Percentiles rank a stretch among this genome's conserved stretches.
These are phyloP conservation scores for Catunica adiposa DNA, from an alignment of 2,329 filamentous ascomycete species.

Conservation along the genomic window DNA sequence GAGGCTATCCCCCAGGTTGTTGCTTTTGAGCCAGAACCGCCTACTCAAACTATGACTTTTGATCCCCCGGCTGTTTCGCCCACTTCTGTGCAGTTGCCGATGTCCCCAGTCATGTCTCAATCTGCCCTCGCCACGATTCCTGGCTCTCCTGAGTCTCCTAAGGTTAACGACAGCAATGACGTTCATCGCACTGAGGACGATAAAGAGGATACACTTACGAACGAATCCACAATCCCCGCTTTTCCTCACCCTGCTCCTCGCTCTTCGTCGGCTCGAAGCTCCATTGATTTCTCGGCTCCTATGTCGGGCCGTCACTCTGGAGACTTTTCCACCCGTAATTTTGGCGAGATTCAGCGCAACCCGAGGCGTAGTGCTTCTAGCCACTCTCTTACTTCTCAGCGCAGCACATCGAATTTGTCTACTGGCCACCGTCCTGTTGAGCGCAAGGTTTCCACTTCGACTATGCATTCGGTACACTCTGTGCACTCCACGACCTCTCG, in stretches of 20 bases:
- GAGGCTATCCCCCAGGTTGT: background rate
- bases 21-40: background rate
- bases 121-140: constrained; percentile 8
- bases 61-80: background rate
- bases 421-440: background rate
- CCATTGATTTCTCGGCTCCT: background rate
- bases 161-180: background rate
- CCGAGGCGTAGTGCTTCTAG: constrained; percentile 3
- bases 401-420: constrained; percentile 3
- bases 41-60: background rate
- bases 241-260: background rate
- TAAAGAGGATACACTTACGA: background rate
- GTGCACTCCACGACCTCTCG: background rate
- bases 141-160: constrained; percentile 11
- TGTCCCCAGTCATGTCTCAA: background rate
- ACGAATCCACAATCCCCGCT: background rate
- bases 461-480: constrained; percentile 7
- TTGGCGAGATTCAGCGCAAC: constrained; percentile 1
- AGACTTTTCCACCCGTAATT: constrained; percentile 5
- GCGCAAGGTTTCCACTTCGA: constrained; percentile 9
- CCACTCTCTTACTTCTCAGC: constrained; percentile 6
- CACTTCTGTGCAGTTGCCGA: background rate
- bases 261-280: background rate
- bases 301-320: background rate
- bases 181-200: background rate